These are phyloP conservation scores for Cyphellophora europaea DNA, from an alignment of 2,329 filamentous ascomycete genomes.

Conservation along the genomic window DNA sequence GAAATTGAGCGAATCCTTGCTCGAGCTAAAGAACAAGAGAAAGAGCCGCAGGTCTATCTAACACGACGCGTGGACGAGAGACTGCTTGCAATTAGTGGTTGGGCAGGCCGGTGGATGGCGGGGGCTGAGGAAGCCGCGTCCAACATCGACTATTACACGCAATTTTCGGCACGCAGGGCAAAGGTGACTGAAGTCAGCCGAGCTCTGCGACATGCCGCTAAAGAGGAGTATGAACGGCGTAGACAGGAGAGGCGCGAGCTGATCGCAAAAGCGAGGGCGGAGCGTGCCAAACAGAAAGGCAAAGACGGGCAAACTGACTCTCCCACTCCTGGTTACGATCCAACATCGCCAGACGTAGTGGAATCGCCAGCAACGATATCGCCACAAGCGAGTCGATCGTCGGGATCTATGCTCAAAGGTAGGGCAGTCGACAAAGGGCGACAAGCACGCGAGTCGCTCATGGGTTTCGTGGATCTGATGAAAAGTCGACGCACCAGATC, in stretches of 20 bases:
- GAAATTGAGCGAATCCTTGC: constrained; percentile 65
- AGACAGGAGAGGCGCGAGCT: constrained; percentile 22
- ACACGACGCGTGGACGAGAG: constrained; percentile 40
- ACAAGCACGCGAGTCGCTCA: constrained; percentile 17
- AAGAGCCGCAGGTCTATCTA: constrained; percentile 49
- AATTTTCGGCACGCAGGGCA: constrained; percentile 17
- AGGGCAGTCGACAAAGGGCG: constrained; percentile 19
- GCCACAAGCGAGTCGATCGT: constrained; percentile 2
- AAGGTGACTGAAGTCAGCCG: constrained; percentile 20
- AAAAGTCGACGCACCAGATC: constrained; percentile 15
- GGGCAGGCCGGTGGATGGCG: constrained; percentile 19
- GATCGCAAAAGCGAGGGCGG: constrained; percentile 20
- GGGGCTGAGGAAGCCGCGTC: constrained; percentile 18
- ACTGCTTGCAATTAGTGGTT: constrained; percentile 18
- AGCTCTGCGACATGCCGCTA: constrained; percentile 18
- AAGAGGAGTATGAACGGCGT: constrained; percentile 19
- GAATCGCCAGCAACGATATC: constrained; percentile 2
- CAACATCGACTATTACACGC: constrained; percentile 18
- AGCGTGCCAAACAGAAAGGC: constrained; percentile 8
- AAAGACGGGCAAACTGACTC: neutral
- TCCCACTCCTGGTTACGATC: neutral
- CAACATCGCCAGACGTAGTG: constrained; percentile 1
- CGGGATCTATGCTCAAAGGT: constrained; percentile 12
- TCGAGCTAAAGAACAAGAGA: constrained; percentile 24
- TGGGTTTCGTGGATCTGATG: constrained; percentile 13